Conservation (phyloP, 257 asterid species). For the Paulownia fortunei region DNA sequence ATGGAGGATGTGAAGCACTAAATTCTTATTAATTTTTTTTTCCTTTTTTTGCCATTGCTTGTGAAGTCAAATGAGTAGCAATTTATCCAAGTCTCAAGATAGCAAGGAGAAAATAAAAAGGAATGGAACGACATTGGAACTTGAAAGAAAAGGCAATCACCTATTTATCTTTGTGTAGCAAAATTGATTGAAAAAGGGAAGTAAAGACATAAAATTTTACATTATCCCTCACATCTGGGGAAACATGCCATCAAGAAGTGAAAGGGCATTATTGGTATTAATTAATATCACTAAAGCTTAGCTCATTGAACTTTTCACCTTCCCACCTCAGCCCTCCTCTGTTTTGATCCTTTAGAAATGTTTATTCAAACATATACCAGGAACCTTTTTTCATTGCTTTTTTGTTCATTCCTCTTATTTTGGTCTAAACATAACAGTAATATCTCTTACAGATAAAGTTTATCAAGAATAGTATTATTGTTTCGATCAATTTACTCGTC, state of each 20-base stretch:
- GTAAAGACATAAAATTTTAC: not conserved
- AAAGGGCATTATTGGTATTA: not conserved
- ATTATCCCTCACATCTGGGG: not conserved
- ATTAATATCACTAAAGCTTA: not conserved
- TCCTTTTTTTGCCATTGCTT: not conserved
- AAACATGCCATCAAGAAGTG: not conserved
- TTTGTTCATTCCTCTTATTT: not conserved
- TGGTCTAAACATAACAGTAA: not conserved
- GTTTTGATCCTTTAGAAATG: not conserved
- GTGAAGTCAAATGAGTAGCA: constrained; percentile 1
- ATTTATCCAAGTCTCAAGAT: constrained; percentile 2
- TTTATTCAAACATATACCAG: not conserved
- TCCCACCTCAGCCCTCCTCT: constrained; percentile 14
- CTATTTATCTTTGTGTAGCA: constrained; percentile 1
- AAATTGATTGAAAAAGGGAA: not conserved
- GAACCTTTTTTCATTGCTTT: not conserved
- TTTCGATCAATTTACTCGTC: constrained; percentile 14
- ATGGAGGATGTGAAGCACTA: not conserved
- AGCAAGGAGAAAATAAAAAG: not conserved
- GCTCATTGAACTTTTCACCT: not conserved
- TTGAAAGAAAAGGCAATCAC: not conserved
- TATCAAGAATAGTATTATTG: not conserved
- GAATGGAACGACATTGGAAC: not conserved
- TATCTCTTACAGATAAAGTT: not conserved
- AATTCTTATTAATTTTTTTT: not conserved